These are phyloP conservation scores for Epichloe coenophiala DNA, from an alignment of 2,329 filamentous ascomycete species.

Conservation along the genomic window DNA sequence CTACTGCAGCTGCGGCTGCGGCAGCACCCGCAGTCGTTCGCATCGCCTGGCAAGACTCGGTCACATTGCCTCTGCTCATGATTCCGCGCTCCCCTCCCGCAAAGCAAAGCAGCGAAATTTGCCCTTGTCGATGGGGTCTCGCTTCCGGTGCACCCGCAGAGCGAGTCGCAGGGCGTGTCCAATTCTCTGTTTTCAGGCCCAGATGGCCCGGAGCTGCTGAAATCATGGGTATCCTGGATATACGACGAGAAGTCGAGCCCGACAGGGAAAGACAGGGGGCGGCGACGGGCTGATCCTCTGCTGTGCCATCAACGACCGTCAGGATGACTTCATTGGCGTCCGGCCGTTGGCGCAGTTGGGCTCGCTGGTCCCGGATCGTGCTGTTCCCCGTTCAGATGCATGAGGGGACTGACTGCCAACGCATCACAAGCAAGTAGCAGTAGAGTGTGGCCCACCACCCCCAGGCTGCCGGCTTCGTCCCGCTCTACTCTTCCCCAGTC, in stretches of 20 bases:
- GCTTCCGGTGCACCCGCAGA: background rate
- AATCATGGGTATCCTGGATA: background rate
- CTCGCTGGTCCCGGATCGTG: slow-evolving; percentile 17
- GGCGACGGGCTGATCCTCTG: background rate
- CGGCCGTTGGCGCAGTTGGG: slow-evolving; percentile 8
- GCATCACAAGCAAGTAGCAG: slow-evolving; percentile 22
- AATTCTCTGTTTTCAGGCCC: background rate
- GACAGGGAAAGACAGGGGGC: background rate
- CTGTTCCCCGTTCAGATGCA: slow-evolving; percentile 41
- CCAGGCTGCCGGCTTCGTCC: slow-evolving; percentile 10
- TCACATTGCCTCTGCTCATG: too few species aligned
- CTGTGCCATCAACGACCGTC: slow-evolving; percentile 5
- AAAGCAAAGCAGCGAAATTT: background rate
- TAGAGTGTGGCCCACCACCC: slow-evolving; percentile 13
- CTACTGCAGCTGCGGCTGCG: background rate
- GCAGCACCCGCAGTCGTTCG: background rate
- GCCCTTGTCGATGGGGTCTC: background rate
- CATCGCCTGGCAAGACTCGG: background rate
- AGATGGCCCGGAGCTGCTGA: background rate
- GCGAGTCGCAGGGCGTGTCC: background rate
- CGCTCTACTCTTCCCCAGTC: background rate
- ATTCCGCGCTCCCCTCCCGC: background rate
- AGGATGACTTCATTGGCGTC: slow-evolving; percentile 7
- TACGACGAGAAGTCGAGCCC: background rate
- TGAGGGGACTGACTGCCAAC: slow-evolving; percentile 23